Base-by-base conservation (phyloP, 2,329 filamentous ascomycete species). In the Cladosporium velox region DNA sequence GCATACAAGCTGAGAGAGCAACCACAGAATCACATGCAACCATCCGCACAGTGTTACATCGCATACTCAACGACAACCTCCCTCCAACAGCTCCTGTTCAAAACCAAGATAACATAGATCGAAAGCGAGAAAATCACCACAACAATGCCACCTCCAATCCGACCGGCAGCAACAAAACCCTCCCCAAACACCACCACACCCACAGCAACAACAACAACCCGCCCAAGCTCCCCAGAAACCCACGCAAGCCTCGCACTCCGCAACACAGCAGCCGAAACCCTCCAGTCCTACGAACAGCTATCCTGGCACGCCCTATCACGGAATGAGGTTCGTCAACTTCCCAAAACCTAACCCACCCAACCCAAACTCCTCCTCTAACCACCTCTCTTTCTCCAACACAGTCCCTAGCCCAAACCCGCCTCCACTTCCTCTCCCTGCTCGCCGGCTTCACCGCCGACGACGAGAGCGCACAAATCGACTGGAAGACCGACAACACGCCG, bases 341-440 rank as follows among this genome's bases (percentile, higher is more conserved):
- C n/a, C 18, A 18, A n/a, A 34, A 6, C 32, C 30, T n/a, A 47
- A 21, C 7, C 41, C 30, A 32, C 8, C 30, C 30, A 8, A 3
- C 10, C 2, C 8, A 11, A 5, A 10, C 41, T 15, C n/a, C 14
- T 57, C n/a, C n/a, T 35, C 54, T 57, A 21, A n/a, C 54, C 15
- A n/a, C 38, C 38, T n/a, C 38, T 21, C 41, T 24, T 12, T 24
- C 14, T 14, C 32, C 7, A 1, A 10, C 3, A 30, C 57, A 76
- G 75, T 74, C 72, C n/a, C 67, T 76, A n/a, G 59, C 68, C 14
- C 75, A 77, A 67, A 77, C 75, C 30, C 71, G 75, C 28, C 68
- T 73, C 7, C 70, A 77, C 60, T 73, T 74, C 61, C 73, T 71
- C 51, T 72, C 75, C 67, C 58, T 74, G 35, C 59, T 75, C 24